Percentiles rank a stretch among this genome's conserved stretches.
phyloP scores from a whole-genome alignment of 805 yeast genomes.

The Pichia occidentalis region DNA sequence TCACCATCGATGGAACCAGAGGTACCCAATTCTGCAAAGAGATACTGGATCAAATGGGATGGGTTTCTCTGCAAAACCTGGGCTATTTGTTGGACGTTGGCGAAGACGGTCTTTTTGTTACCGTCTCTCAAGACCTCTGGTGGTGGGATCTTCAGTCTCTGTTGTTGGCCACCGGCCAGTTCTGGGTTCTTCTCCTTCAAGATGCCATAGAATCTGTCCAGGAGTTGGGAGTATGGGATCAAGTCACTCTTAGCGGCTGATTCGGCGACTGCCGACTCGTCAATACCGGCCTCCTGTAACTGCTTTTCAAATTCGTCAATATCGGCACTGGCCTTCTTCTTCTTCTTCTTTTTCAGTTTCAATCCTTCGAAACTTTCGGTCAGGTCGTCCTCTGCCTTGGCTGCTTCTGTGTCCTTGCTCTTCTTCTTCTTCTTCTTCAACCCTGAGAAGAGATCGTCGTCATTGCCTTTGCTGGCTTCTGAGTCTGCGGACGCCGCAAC shows the following conservation, averaged over 20 bases:
- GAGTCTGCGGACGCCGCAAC: slow-evolving; percentile 30
- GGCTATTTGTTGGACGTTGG: slow-evolving; percentile 92
- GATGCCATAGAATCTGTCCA: slow-evolving; percentile 79
- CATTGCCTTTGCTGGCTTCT: slow-evolving; percentile 34
- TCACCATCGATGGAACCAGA: slow-evolving; percentile 99
- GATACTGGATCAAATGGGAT: slow-evolving; percentile 92
- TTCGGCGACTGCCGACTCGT: slow-evolving; percentile 34
- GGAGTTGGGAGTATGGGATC: slow-evolving; percentile 62
- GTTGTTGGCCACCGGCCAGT: slow-evolving; percentile 92
- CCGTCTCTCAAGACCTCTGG: slow-evolving; percentile 98
- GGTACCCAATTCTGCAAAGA: slow-evolving; percentile 98
- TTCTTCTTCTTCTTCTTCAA: slow-evolving; percentile 84
- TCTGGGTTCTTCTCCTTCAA: slow-evolving; percentile 94
- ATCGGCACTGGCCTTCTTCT: slow-evolving; percentile 67
- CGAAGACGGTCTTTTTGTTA: slow-evolving; percentile 89
- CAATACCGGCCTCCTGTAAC: slow-evolving; percentile 83
- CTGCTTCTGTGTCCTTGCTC: slow-evolving; percentile 37
- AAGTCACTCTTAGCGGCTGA: slow-evolving; percentile 45
- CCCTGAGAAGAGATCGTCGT: slow-evolving; percentile 67
- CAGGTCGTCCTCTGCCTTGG: slow-evolving; percentile 35
- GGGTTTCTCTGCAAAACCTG: slow-evolving; percentile 93
- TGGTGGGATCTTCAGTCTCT: slow-evolving; percentile 95
- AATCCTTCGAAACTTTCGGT: slow-evolving; percentile 64
- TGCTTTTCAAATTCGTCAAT: slow-evolving; percentile 83
- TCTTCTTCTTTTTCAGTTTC: slow-evolving; percentile 66